These are phyloP conservation scores for Pezicula neosporulosa DNA, from an alignment of 2,329 filamentous ascomycete species.

Conservation along the genomic window DNA sequence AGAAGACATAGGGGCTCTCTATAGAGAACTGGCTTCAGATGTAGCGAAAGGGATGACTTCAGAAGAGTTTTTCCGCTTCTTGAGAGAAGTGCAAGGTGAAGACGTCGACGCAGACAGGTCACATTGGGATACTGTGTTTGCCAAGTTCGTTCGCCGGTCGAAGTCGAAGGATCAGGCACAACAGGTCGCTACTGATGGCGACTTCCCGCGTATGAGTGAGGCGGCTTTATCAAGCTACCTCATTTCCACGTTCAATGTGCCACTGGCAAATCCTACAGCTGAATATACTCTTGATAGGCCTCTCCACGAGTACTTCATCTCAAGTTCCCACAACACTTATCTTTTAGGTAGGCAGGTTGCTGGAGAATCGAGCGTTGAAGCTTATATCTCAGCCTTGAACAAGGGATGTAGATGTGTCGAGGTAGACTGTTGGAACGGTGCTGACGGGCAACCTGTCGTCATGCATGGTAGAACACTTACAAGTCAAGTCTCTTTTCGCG, in stretches of 20 bases:
- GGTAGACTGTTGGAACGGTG: slow-evolving; percentile 97
- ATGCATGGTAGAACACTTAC: slow-evolving; percentile 90
- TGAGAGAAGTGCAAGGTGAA: slow-evolving; percentile 71
- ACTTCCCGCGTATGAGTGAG: slow-evolving; percentile 66
- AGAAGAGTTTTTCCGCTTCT: slow-evolving; percentile 71
- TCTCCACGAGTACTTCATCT: slow-evolving; percentile 96
- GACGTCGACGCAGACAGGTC: slow-evolving; percentile 63
- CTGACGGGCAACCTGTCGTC: slow-evolving; percentile 81
- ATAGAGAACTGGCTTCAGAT: slow-evolving; percentile 57
- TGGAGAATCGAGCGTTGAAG: slow-evolving; percentile 88
- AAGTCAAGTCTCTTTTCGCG: slow-evolving; percentile 81
- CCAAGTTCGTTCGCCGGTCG: slow-evolving; percentile 61
- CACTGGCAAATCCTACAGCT: slow-evolving; percentile 58
- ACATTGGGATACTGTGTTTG: slow-evolving; percentile 71
- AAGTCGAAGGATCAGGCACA: slow-evolving; percentile 42
- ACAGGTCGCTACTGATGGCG: slow-evolving; percentile 38
- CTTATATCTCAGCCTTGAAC: slow-evolving; percentile 85
- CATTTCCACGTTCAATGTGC: slow-evolving; percentile 68
- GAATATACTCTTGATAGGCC: slow-evolving; percentile 72
- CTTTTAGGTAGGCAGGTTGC: slow-evolving; percentile 86
- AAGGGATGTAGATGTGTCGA: slow-evolving; percentile 93
- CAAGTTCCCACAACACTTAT: slow-evolving; percentile 98
- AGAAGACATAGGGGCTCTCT: slow-evolving; percentile 75
- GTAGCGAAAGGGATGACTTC: slow-evolving; percentile 63
- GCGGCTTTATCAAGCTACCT: slow-evolving; percentile 76